Evolutionary conservation across 345 rosid species (phyloP).

Genomic region (Noccaea bulbosa): DNA sequence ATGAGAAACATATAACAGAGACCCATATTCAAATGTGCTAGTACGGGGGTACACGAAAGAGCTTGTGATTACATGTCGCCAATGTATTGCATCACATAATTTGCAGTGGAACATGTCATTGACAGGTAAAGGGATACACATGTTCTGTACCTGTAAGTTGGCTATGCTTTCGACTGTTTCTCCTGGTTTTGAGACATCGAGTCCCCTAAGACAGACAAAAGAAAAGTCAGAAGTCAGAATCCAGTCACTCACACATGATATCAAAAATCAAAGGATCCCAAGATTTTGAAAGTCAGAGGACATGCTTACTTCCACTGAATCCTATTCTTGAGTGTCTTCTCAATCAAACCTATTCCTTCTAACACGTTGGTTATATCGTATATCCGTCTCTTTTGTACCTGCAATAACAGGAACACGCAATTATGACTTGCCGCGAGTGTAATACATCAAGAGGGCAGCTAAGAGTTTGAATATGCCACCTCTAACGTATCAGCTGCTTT

Average conservation of each 20-base stretch:
- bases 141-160: conserved; percentile 73
- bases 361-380: conserved; percentile 98
- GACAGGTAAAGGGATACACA: conserved; percentile 20
- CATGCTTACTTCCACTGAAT: conserved; percentile 92
- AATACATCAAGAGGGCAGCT: neutral
- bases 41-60: neutral
- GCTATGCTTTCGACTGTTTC: conserved; percentile 71
- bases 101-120: conserved; percentile 15
- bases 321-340: conserved; percentile 94
- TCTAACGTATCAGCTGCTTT: conserved; percentile 94
- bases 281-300: conserved; percentile 16
- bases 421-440: conserved; percentile 13
- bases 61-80: neutral
- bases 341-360: conserved; percentile 98
- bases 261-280: conserved; percentile 30
- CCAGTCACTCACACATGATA: conserved; percentile 27
- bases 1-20: too few relatives aligned
- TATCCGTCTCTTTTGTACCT: conserved; percentile 99
- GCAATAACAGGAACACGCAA: conserved; percentile 34
- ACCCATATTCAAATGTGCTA: neutral
- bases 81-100: conserved; percentile 13
- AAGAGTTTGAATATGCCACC: conserved; percentile 48
- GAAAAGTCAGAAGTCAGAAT: conserved; percentile 16
- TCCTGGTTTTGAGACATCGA: conserved; percentile 85
- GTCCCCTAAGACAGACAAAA: conserved; percentile 64